phyloP scores from a whole-genome alignment of 129 eudicot genomes.

The Cynara cardunculus region DNA sequence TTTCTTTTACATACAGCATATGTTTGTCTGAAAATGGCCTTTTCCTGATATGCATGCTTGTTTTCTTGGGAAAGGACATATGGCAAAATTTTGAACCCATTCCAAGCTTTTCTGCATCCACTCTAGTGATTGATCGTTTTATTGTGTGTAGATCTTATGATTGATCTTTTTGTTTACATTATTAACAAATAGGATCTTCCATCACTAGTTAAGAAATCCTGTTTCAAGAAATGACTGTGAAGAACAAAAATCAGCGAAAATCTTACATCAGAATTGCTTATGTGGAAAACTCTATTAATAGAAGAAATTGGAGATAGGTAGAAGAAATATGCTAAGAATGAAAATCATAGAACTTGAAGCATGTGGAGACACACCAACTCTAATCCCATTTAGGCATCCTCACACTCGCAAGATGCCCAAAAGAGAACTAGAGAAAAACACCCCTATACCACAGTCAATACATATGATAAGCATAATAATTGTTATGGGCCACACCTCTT shows the following conservation, averaged over 20 bases:
- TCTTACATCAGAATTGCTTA: not conserved
- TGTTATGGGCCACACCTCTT: too few relatives aligned
- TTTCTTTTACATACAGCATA: not conserved
- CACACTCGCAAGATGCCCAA: too few relatives aligned
- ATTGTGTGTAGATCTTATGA: not conserved
- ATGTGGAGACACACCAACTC: too few relatives aligned
- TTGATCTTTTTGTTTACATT: not conserved
- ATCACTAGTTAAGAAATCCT: not conserved
- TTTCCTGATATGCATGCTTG: not conserved
- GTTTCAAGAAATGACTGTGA: too few relatives aligned
- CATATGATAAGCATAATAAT: too few relatives aligned
- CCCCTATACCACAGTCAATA: too few relatives aligned
- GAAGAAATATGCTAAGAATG: not conserved
- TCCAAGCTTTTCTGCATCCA: not conserved
- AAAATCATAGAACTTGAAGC: too few relatives aligned
- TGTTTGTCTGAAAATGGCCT: slow-evolving; percentile 1
- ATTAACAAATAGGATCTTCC: not conserved
- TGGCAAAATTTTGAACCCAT: not conserved
- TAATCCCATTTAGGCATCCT: too few relatives aligned
- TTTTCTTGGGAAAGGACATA: not conserved
- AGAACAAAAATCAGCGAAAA: not conserved
- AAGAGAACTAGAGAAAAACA: too few relatives aligned
- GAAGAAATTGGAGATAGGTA: not conserved
- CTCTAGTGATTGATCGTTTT: not conserved
- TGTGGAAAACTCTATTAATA: not conserved